Conservation (phyloP, 768 basidiomycete species). For the Gloeophyllum trabeum region DNA sequence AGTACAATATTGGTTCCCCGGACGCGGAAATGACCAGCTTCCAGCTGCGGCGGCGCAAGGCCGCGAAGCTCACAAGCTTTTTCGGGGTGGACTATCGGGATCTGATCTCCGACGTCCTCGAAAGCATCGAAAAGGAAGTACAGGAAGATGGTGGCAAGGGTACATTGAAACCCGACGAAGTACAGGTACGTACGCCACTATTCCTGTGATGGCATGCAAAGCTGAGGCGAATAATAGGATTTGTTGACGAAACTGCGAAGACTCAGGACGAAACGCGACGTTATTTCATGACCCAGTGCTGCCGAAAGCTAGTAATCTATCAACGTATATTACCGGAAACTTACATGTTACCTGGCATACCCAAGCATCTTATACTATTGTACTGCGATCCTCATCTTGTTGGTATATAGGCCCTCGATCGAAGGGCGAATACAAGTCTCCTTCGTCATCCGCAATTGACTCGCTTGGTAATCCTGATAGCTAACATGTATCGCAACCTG, state of each 20-base stretch:
- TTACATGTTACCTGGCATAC: too few species aligned
- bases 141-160: constrained; percentile 60
- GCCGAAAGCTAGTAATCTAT: too few species aligned
- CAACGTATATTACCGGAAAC: too few species aligned
- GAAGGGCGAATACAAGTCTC: too few species aligned
- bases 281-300: constrained; percentile 2
- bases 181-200: constrained; percentile 41
- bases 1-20: constrained; percentile 28
- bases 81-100: constrained; percentile 82
- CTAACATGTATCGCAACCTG: too few species aligned
- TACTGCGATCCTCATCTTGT: too few species aligned
- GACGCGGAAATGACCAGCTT: constrained; percentile 43
- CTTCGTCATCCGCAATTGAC: too few species aligned
- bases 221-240: too few species aligned
- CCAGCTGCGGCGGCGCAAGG: constrained; percentile 60
- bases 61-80: constrained; percentile 79
- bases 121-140: constrained; percentile 69
- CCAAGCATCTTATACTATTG: too few species aligned
- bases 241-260: constrained; percentile 24
- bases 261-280: constrained; percentile 16
- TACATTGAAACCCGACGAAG: constrained; percentile 53
- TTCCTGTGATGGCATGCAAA: too few species aligned
- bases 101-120: constrained; percentile 64
- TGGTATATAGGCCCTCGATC: too few species aligned
- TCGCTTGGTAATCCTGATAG: too few species aligned